A percentile compares a stretch with the other conserved stretches of the same genome.
Evolutionary conservation across 2,329 filamentous ascomycete genomes (phyloP).

Genomic region (Elsinoe ampelina): DNA sequence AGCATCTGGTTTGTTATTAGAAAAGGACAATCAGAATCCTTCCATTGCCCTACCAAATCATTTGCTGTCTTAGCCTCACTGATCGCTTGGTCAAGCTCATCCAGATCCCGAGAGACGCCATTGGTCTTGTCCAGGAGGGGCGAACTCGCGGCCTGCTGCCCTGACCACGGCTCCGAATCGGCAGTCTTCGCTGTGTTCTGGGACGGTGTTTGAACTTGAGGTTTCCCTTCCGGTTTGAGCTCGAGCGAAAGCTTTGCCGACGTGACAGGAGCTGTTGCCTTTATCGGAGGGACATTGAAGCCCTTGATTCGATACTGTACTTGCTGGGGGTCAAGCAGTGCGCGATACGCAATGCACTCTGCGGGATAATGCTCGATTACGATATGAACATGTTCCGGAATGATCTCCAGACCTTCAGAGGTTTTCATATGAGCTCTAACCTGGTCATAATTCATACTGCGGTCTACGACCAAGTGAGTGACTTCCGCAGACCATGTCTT

Average conservation of each 20-base stretch:
- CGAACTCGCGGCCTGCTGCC: neutral
- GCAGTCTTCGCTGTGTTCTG: constrained; percentile 27
- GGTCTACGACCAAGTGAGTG: constrained; percentile 75
- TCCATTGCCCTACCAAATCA: neutral
- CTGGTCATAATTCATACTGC: constrained; percentile 53
- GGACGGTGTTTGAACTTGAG: constrained; percentile 32
- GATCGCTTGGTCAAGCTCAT: constrained; percentile 18
- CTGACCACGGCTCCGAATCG: neutral
- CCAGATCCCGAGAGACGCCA: neutral
- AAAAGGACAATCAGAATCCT: neutral
- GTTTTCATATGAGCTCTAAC: constrained; percentile 49
- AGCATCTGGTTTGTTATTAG: constrained; percentile 18
- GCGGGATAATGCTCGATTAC: constrained; percentile 37
- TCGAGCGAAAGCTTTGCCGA: constrained; percentile 19
- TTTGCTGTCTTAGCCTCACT: constrained; percentile 21
- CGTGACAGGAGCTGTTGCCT: neutral
- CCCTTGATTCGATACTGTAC: constrained; percentile 52
- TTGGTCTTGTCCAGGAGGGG: too few species aligned
- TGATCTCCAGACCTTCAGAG: constrained; percentile 22
- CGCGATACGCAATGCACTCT: constrained; percentile 34
- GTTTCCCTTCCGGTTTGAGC: constrained; percentile 41
- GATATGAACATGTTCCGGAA: constrained; percentile 47
- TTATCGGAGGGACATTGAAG: constrained; percentile 19
- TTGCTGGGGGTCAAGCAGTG: constrained; percentile 44
- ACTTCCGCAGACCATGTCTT: constrained; percentile 46